phyloP scores from a whole-genome alignment of 495 filamentous ascomycete species.

The Trichoderma orchidacearum region DNA sequence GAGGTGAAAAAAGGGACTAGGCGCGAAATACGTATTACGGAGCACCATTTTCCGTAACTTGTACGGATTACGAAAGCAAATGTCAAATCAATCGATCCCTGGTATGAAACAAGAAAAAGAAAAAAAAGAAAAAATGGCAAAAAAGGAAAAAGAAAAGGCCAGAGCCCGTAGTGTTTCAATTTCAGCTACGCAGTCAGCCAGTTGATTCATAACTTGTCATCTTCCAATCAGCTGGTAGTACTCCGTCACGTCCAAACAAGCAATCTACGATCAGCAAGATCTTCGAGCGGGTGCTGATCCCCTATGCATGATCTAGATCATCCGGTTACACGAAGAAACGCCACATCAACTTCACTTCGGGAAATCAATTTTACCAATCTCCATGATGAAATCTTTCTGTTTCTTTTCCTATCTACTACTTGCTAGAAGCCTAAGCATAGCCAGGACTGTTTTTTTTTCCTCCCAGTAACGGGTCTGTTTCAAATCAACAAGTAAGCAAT shows the following conservation, averaged over 20 bases:
- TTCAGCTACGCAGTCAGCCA: too few relatives aligned
- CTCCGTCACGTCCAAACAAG: too few relatives aligned
- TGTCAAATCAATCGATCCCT: neutral
- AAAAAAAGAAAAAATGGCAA: neutral
- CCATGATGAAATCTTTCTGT: neutral
- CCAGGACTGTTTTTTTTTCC: neutral
- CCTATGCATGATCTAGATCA: neutral
- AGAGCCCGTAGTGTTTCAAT: neutral
- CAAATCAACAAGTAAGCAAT: neutral
- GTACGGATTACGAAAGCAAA: too few relatives aligned
- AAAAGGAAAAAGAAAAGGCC: neutral
- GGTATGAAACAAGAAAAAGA: neutral
- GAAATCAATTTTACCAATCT: neutral
- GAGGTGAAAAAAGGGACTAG: neutral
- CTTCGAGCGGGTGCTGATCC: neutral
- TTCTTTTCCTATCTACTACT: neutral
- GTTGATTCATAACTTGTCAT: too few relatives aligned
- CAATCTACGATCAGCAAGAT: neutral
- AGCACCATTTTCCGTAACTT: neutral
- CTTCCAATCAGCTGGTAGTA: too few relatives aligned
- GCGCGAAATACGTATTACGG: neutral
- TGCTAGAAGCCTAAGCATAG: neutral
- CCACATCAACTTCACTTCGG: neutral
- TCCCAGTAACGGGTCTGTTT: neutral
- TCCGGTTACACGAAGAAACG: neutral